Percentiles rank a stretch among this genome's conserved stretches.
These are phyloP conservation scores for Alternaria ethzedia DNA, from an alignment of 2,329 filamentous ascomycete genomes.

Conservation along the genomic window DNA sequence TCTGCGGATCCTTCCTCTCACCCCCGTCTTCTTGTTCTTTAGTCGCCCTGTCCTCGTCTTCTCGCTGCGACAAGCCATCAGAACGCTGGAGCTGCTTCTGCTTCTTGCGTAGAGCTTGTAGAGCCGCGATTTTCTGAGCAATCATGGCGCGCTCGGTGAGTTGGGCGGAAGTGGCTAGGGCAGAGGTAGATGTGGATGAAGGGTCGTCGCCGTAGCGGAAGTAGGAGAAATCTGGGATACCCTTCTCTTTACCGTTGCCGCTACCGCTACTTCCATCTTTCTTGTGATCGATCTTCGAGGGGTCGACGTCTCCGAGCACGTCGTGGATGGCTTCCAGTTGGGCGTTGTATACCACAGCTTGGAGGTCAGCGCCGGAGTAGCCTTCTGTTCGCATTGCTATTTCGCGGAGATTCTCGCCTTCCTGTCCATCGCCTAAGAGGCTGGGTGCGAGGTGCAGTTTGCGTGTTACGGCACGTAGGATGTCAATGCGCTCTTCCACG, in stretches of 20 bases:
- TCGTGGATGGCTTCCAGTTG: constrained; percentile 98
- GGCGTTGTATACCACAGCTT: constrained; percentile 93
- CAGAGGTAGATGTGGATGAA: constrained; percentile 36
- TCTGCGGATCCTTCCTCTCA: constrained; percentile 71
- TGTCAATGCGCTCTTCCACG: constrained; percentile 82
- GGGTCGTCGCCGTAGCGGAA: constrained; percentile 76
- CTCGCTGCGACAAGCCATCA: constrained; percentile 15
- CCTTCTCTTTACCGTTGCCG: constrained; percentile 27
- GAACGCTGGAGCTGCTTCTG: constrained; percentile 57
- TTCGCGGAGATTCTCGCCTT: constrained; percentile 62
- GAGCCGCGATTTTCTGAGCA: constrained; percentile 78
- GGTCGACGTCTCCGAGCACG: constrained; percentile 69
- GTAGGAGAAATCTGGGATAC: constrained; percentile 58
- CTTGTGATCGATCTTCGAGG: constrained; percentile 39
- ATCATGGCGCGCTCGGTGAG: constrained; percentile 81
- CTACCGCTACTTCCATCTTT: constrained; percentile 21
- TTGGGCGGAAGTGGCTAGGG: constrained; percentile 56
- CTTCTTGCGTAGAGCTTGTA: constrained; percentile 73
- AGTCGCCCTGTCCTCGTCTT: constrained; percentile 16
- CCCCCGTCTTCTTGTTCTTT: constrained; percentile 46
- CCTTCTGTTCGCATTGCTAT: constrained; percentile 83
- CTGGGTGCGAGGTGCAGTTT: constrained; percentile 77
- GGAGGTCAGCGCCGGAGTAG: constrained; percentile 91
- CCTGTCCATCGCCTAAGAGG: constrained; percentile 57
- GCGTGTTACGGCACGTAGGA: constrained; percentile 80